phyloP scores from a whole-genome alignment of 139 green algal species.

The Coelastrella sp. region DNA sequence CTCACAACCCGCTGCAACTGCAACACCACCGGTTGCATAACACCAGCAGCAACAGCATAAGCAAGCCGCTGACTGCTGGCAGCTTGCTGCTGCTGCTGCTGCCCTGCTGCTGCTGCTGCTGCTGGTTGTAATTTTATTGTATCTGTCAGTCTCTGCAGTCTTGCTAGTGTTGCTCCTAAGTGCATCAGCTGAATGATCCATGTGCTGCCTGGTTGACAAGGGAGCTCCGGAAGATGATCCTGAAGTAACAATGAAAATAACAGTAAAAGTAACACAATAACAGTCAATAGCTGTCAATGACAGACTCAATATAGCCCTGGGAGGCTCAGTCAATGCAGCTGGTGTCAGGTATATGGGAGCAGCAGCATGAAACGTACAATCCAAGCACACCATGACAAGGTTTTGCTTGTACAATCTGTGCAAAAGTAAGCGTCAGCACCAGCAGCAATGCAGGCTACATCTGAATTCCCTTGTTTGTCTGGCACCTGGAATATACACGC shows the following conservation, averaged over 20 bases:
- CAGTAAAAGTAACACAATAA: not conserved
- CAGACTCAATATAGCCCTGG: no score
- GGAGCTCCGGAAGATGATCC: constrained; percentile 1
- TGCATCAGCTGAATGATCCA: constrained; percentile 41
- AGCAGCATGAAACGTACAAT: no score
- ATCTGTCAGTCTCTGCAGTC: constrained; percentile 5
- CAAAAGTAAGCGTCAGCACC: no score
- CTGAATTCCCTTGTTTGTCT: no score
- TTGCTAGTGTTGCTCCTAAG: constrained; percentile 10
- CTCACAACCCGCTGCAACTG: not conserved
- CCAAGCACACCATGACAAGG: no score
- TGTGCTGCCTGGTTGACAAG: not conserved
- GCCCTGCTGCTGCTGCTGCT: not conserved
- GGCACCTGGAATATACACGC: no score
- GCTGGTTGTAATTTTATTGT: not conserved
- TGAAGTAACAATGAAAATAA: not conserved
- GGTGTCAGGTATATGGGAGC: no score
- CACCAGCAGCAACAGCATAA: constrained; percentile 24
- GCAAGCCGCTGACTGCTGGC: constrained; percentile 12
- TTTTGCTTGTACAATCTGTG: no score
- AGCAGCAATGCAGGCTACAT: no score
- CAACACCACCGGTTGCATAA: constrained; percentile 39
- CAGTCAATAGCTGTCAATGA: no score
- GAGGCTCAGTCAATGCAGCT: no score
- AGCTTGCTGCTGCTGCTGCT: constrained; percentile 35